Conservation (phyloP, 2,329 filamentous ascomycete genomes). For the Xylariaceae sp. region DNA sequence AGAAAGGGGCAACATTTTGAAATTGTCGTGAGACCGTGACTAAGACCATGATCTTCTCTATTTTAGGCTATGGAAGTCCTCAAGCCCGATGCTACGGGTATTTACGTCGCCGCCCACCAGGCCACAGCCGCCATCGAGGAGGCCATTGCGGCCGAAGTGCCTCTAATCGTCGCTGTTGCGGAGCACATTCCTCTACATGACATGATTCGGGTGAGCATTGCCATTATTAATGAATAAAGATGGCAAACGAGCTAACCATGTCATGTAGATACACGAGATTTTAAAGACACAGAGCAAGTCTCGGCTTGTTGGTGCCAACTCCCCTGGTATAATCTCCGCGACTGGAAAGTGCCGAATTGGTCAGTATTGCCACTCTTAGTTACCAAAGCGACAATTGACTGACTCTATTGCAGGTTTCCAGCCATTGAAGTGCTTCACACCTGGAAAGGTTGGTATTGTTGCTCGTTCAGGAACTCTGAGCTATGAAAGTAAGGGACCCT, state of each 20-base stretch:
- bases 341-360: conserved; percentile 53
- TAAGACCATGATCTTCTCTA: conserved; percentile 6
- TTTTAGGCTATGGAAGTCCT: conserved; percentile 59
- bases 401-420: conserved; percentile 54
- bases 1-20: background rate
- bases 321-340: conserved; percentile 68
- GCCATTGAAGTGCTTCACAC: conserved; percentile 65
- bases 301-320: conserved; percentile 66
- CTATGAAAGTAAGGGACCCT: conserved; percentile 49
- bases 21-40: background rate
- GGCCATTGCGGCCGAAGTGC: conserved; percentile 70
- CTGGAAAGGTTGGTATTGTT: conserved; percentile 64
- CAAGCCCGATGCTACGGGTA: conserved; percentile 71
- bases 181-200: conserved; percentile 73
- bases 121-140: conserved; percentile 71
- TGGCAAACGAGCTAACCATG: conserved; percentile 13
- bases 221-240: background rate
- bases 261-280: conserved; percentile 59
- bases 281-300: conserved; percentile 64
- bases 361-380: conserved; percentile 4
- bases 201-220: conserved; percentile 53
- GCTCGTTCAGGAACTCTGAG: conserved; percentile 70
- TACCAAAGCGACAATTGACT: background rate
- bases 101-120: conserved; percentile 73
- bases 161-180: conserved; percentile 68